phyloP scores from a whole-genome alignment of 2,329 filamentous ascomycete species.

The Penicillium sp. region DNA sequence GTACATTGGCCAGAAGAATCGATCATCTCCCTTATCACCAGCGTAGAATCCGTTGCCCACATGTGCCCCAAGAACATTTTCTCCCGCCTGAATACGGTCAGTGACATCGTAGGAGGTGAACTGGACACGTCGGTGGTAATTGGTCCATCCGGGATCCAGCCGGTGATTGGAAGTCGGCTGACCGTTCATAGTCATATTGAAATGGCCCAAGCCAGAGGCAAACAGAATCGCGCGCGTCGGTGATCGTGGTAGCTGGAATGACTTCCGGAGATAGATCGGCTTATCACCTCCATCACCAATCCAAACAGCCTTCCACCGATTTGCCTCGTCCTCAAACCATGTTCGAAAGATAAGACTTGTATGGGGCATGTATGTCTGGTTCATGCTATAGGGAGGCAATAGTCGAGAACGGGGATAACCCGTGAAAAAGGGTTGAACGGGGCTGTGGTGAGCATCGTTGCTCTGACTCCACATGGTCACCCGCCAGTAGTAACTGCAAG shows the following conservation, averaged over 20 bases:
- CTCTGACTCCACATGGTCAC: conserved; percentile 24
- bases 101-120: conserved; percentile 49
- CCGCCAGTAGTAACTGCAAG: conserved; percentile 21
- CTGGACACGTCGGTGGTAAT: conserved; percentile 31
- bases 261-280: conserved; percentile 25
- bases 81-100: conserved; percentile 28
- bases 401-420: conserved; percentile 22
- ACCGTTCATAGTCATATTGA: conserved; percentile 25
- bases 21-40: conserved; percentile 30
- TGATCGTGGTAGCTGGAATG: conserved; percentile 8
- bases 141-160: conserved; percentile 28
- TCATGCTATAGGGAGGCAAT: conserved; percentile 27
- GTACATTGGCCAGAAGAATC: conserved; percentile 30
- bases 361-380: conserved; percentile 30
- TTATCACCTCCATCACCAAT: conserved; percentile 28
- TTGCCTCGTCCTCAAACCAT: conserved; percentile 25
- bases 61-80: conserved; percentile 41
- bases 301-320: conserved; percentile 28
- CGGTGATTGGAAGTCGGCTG: conserved; percentile 20
- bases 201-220: conserved; percentile 26
- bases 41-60: conserved; percentile 51
- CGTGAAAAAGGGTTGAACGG: conserved; percentile 24
- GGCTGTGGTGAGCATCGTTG: conserved; percentile 8
- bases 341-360: conserved; percentile 25
- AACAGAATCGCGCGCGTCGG: conserved; percentile 20